phyloP scores from a whole-genome alignment of 2,329 filamentous ascomycete genomes.

The Sphaceloma murrayae region DNA sequence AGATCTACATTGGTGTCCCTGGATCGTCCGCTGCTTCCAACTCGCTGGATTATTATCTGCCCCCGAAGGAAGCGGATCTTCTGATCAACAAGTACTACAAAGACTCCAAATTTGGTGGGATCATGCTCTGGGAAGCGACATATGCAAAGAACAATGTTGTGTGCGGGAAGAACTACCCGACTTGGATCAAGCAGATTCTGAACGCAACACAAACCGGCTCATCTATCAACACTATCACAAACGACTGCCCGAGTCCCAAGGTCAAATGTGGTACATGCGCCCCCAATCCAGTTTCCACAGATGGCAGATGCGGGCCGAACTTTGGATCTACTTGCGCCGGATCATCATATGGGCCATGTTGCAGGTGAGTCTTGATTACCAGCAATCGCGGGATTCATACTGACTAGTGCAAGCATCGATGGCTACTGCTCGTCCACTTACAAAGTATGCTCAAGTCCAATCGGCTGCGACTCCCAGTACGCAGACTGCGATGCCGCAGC shows the following conservation, averaged over 20 bases:
- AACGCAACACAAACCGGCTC: constrained; percentile 20
- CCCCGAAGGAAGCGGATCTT: constrained; percentile 36
- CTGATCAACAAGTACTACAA: constrained; percentile 38
- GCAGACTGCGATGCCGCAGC: constrained; percentile 11
- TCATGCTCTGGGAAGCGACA: constrained; percentile 52
- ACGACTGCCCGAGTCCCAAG: constrained; percentile 10
- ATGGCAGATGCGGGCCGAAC: constrained; percentile 19
- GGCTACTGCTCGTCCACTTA: constrained; percentile 18
- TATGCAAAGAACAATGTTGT: constrained; percentile 38
- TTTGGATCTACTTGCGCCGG: constrained; percentile 19
- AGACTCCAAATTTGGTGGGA: constrained; percentile 43
- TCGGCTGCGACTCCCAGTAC: constrained; percentile 8
- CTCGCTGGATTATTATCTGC: constrained; percentile 37
- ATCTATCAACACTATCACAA: constrained; percentile 18
- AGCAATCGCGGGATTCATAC: neutral
- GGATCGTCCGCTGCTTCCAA: constrained; percentile 24
- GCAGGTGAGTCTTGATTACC: constrained; percentile 7
- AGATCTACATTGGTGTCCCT: constrained; percentile 46
- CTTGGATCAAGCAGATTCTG: constrained; percentile 41
- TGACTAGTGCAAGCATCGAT: neutral
- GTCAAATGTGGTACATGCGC: constrained; percentile 16
- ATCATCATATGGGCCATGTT: constrained; percentile 18
- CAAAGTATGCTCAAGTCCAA: constrained; percentile 6
- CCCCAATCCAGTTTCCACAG: constrained; percentile 17
- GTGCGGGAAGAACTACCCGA: constrained; percentile 37